Base-by-base conservation (phyloP, 768 basidiomycete genomes). In the Gloeopeniophorella convolvens region DNA sequence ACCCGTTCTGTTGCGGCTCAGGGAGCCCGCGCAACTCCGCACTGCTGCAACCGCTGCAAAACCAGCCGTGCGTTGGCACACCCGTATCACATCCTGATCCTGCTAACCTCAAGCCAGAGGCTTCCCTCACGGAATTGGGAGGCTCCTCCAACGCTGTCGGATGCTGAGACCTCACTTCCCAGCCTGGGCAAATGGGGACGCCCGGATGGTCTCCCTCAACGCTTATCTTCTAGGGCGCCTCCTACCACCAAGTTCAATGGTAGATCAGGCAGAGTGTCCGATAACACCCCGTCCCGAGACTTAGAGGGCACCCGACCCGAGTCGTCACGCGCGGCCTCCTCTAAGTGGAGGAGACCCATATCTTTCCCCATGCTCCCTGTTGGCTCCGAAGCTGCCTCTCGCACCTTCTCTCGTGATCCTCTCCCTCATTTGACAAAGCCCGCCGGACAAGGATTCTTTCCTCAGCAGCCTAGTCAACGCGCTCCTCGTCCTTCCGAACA, bases 181-280 rank as follows among this genome's bases (percentile, higher is more conserved):
- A 9, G 39, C 33, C 48, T 58, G 21, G 34, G 46, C 8, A 58
- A 58, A 46, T 58, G 57, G 57, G 46, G 27, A 33, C 54, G 49
- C 12, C 46, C 50, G 5, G n/a, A 23, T 11, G 39, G 35, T 6
- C n/a, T 40, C 18, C 5, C 40, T 8, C 33, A 32, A 24, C 30
- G 28, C 12, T 37, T 28, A 8, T 23, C 43, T 39, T 48, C 51
- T 26, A 26, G 28, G 34, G 34, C 34, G 15, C 20, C 35, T 5
- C 8, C 41, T 32, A 32, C 42, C 18, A 21, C 15, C n/a, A n/a
- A n/a, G 4, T 39, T 39, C 35, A 42, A n/a, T 34, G 30, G 35
- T 20, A 43, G 52, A 54, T n/a, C 42, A 34, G 12, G 2, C 35
- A 37, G 34, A 40, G 12, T 30, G 20, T 30, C 33, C 31, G 15